These are phyloP conservation scores for Waltergamsia citrina DNA, from an alignment of 2,329 filamentous ascomycete genomes.

Conservation along the genomic window DNA sequence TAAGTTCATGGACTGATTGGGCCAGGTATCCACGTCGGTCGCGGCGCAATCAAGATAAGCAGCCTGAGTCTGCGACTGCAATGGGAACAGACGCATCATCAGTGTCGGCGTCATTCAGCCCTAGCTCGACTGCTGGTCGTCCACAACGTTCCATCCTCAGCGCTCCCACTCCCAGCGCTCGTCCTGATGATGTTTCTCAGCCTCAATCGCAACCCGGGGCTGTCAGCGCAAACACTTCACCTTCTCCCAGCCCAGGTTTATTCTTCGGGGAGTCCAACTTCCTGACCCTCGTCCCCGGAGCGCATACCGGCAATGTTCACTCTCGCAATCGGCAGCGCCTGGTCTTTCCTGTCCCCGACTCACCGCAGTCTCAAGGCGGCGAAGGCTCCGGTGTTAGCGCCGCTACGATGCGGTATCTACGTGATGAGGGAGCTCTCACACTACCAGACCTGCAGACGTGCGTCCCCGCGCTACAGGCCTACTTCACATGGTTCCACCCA, in stretches of 20 bases:
- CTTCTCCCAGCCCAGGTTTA: conserved; percentile 11
- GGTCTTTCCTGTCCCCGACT: conserved; percentile 18
- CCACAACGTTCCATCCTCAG: too few relatives aligned
- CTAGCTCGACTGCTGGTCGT: conserved; percentile 9
- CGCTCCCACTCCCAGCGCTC: not conserved
- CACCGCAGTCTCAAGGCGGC: conserved; percentile 12
- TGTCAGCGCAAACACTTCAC: not conserved
- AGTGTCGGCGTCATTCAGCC: conserved; percentile 6
- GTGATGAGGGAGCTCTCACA: conserved; percentile 31
- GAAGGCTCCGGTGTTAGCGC: conserved; percentile 11
- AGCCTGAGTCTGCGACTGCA: not conserved
- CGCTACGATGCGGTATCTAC: conserved; percentile 37
- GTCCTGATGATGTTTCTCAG: not conserved
- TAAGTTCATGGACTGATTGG: too few relatives aligned
- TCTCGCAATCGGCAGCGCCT: conserved; percentile 7
- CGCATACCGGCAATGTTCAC: conserved; percentile 3
- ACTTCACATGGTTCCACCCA: conserved; percentile 48
- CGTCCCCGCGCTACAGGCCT: conserved; percentile 34
- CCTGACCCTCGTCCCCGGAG: conserved; percentile 21
- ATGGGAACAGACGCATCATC: too few relatives aligned
- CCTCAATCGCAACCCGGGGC: not conserved
- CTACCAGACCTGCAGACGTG: conserved; percentile 32
- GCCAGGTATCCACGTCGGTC: not conserved
- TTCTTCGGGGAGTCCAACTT: conserved; percentile 30
- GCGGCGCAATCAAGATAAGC: not conserved